Conservation (phyloP, 805 yeast genomes). For the Priceomyces fermenticarens region DNA sequence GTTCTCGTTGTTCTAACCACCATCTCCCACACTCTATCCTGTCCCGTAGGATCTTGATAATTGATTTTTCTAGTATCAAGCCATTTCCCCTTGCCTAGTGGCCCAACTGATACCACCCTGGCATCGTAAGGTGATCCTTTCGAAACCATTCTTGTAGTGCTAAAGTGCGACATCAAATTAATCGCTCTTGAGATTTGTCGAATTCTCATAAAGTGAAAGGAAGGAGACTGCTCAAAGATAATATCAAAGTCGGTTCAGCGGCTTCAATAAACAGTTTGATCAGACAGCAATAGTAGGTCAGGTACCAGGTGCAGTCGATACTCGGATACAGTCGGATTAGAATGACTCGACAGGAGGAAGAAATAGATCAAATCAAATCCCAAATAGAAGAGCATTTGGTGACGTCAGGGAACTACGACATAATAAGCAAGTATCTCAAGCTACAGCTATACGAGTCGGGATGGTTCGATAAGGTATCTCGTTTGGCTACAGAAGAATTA, state of each 20-base stretch:
- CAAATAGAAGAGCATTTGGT: slow-evolving; percentile 70
- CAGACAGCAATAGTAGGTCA: too few species aligned
- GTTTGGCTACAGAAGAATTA: slow-evolving; percentile 50
- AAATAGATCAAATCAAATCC: slow-evolving; percentile 45
- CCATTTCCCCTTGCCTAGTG: slow-evolving; percentile 40
- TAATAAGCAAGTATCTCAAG: slow-evolving; percentile 61
- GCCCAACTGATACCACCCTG: slow-evolving; percentile 27
- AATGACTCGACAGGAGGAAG: slow-evolving; percentile 31
- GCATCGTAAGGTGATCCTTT: slow-evolving; percentile 37
- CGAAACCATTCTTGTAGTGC: neutral
- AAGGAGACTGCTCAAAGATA: too few species aligned
- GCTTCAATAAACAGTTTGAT: too few species aligned
- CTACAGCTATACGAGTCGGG: slow-evolving; percentile 71
- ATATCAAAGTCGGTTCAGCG: too few species aligned
- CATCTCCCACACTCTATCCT: slow-evolving; percentile 80
- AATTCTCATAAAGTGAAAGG: too few species aligned
- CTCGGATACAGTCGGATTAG: neutral
- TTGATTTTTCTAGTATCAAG: slow-evolving; percentile 59
- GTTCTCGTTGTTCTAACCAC: slow-evolving; percentile 78
- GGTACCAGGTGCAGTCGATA: neutral
- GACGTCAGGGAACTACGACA: slow-evolving; percentile 76
- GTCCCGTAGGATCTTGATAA: slow-evolving; percentile 71
- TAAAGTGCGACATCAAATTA: neutral
- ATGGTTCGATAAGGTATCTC: slow-evolving; percentile 77
- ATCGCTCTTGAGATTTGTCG: neutral